Base-by-base conservation (phyloP, 2,329 filamentous ascomycete species). In the Fusarium pseudograminearum region DNA sequence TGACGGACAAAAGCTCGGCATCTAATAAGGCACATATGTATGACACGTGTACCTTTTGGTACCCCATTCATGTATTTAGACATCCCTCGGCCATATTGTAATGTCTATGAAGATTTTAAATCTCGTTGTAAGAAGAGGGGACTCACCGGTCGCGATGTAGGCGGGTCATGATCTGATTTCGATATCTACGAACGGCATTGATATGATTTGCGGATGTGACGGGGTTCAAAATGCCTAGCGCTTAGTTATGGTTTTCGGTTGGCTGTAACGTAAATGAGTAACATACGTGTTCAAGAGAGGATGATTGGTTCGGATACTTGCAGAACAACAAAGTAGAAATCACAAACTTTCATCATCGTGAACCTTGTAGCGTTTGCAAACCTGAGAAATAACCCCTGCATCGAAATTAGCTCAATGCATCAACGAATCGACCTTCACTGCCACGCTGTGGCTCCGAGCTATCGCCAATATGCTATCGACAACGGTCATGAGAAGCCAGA, bases 391-490 rank as follows among this genome's bases (percentile, higher is more conserved):
- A 36, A 14, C 7, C 24, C 26, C 16, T n/a, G 31, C 33, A 8
- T 7, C 10, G 2, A 11, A 22, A 15, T 22, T 2, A 20, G 3
- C 10, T 8, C 42, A 40, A 56, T 56, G 53, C 42, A 56, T 12
- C 5, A 28, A 4, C 33, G 53, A 26, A 56, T 56, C 11, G 53
- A 56, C 26, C 42, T 56, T 16, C 53, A 56, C 30, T 56, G 53
- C 33, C 53, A 56, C 26, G 53, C 42, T 18, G 53, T 56, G 31
- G 53, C 42, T 24, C 42, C 42, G 15, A 26, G 42, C 4, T 56
- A 56, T 40, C 53, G 53, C 8, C 42, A 56, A 10, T 56, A 47
- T 30, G 53, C 53, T n/a, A n/a, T 42, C 14, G 38, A 53, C 9
- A 53, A 52, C 16, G 53, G 53, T 3, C 53, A 57, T 5, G 44